Conservation (phyloP, 768 basidiomycete genomes). For the Krasilnikovozyma curviuscula region DNA sequence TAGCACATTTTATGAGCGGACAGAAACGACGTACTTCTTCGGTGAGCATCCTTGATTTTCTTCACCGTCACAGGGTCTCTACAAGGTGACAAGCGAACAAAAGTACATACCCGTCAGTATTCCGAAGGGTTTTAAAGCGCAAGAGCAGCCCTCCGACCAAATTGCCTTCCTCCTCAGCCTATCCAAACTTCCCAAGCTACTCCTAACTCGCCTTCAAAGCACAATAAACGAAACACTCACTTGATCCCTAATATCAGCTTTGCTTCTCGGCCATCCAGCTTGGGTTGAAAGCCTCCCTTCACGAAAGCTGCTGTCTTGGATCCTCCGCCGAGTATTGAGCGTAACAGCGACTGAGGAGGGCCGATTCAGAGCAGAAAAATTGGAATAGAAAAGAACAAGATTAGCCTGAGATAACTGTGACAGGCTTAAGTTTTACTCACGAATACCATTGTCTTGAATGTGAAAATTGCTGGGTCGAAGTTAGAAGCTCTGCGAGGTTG, state of each 20-base stretch:
- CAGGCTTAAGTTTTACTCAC: too few relatives aligned
- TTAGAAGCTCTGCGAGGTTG: too few relatives aligned
- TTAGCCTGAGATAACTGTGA: too few relatives aligned
- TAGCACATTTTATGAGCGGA: too few relatives aligned
- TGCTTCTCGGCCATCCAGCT: constrained; percentile 93
- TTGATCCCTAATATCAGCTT: constrained; percentile 76
- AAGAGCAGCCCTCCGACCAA: neutral
- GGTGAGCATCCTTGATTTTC: constrained; percentile 81
- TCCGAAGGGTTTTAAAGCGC: neutral
- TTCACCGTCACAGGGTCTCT: constrained; percentile 68
- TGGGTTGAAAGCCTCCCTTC: constrained; percentile 81
- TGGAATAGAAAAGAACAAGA: too few relatives aligned
- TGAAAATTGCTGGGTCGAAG: too few relatives aligned
- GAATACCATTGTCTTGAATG: too few relatives aligned
- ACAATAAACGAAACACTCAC: constrained; percentile 33
- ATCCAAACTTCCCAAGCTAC: neutral
- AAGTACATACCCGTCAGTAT: neutral
- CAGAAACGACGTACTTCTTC: too few relatives aligned
- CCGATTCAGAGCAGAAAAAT: too few relatives aligned
- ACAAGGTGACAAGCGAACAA: constrained; percentile 1
- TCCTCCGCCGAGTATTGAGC: too few relatives aligned
- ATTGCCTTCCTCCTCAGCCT: neutral
- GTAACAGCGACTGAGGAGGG: too few relatives aligned
- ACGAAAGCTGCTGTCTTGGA: too few relatives aligned
- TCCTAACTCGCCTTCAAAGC: neutral